These are phyloP conservation scores for Tricholoma saponaceum DNA, from an alignment of 768 basidiomycete genomes.

Conservation along the genomic window DNA sequence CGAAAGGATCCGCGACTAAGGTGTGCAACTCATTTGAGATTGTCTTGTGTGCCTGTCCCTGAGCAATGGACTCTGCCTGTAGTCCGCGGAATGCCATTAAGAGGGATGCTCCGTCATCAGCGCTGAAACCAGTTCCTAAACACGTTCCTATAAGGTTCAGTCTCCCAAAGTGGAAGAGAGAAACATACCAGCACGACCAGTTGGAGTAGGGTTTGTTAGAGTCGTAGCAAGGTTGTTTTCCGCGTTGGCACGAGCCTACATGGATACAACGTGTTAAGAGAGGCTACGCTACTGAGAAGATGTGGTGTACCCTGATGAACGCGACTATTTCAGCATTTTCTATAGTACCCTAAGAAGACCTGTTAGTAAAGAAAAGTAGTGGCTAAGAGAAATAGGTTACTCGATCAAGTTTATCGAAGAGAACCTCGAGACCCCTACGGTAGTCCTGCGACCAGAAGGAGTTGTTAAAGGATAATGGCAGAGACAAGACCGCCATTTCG, in stretches of 20 bases:
- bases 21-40: conserved; percentile 73
- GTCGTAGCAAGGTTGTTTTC: conserved; percentile 62
- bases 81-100: conserved; percentile 77
- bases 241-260: conserved; percentile 69
- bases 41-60: conserved; percentile 71
- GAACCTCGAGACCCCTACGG: conserved; percentile 72
- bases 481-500: conserved; percentile 90
- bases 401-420: conserved; percentile 77
- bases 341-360: conserved; percentile 53
- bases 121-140: conserved; percentile 60
- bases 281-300: conserved; percentile 1
- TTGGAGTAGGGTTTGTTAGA: conserved; percentile 47
- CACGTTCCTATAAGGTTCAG: conserved; percentile 1
- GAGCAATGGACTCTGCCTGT: conserved; percentile 63
- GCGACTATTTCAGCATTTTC: conserved; percentile 83
- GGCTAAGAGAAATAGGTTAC: conserved; percentile 34
- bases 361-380: conserved; percentile 12
- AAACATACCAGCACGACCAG: conserved; percentile 45
- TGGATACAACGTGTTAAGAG: conserved; percentile 5
- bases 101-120: conserved; percentile 84
- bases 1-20: conserved; percentile 77
- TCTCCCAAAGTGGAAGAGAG: background rate
- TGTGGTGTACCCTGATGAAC: conserved; percentile 68
- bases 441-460: conserved; percentile 97
- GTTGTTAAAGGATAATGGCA: conserved; percentile 86